Evolutionary conservation across 805 yeast genomes (phyloP).

Genomic region (Saccharomyces paradoxus): DNA sequence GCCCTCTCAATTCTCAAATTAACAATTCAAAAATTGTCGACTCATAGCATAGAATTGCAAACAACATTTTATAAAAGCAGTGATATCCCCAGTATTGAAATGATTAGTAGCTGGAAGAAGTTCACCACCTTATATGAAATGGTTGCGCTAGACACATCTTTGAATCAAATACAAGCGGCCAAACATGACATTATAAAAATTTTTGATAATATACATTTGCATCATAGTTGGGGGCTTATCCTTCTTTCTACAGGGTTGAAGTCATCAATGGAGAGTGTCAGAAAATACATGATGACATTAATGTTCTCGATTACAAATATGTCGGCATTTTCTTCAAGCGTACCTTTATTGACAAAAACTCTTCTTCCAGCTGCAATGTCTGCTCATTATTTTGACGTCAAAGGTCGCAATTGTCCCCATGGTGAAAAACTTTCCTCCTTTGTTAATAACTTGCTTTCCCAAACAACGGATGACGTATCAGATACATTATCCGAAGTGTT

Average conservation of each 20-base stretch:
- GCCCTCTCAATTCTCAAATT: constrained; percentile 56
- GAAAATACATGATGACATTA: constrained; percentile 51
- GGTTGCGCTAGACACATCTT: constrained; percentile 73
- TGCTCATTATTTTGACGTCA: constrained; percentile 52
- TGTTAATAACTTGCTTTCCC: constrained; percentile 20
- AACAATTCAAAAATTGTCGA: constrained; percentile 43
- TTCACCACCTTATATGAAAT: constrained; percentile 72
- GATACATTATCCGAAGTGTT: constrained; percentile 25
- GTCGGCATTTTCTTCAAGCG: constrained; percentile 37
- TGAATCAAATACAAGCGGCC: constrained; percentile 81
- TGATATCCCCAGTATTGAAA: constrained; percentile 28
- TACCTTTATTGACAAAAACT: constrained; percentile 30
- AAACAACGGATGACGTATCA: not conserved
- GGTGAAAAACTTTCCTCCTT: constrained; percentile 46
- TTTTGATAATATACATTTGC: constrained; percentile 46
- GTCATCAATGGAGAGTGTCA: constrained; percentile 70
- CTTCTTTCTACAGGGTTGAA: constrained; percentile 68
- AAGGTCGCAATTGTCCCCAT: constrained; percentile 42
- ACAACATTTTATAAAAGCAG: constrained; percentile 13
- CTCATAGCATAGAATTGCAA: constrained; percentile 4
- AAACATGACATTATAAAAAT: constrained; percentile 49
- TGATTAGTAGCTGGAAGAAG: constrained; percentile 52
- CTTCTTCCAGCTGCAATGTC: constrained; percentile 55
- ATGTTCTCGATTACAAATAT: constrained; percentile 46
- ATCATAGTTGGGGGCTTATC: constrained; percentile 64